Conservation (phyloP, 805 yeast species). For the Tetrapisispora iriomotensis region DNA sequence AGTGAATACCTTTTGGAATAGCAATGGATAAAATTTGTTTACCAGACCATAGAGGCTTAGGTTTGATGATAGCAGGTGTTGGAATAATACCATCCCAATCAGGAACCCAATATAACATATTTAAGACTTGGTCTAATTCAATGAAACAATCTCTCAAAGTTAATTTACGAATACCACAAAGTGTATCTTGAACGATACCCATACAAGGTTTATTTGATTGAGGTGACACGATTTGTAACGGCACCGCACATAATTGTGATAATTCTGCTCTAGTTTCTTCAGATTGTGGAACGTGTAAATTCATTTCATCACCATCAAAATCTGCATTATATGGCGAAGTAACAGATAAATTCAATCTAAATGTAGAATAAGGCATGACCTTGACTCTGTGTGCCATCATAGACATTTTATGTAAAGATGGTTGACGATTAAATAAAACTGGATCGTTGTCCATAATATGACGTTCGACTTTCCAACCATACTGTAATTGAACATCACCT, state of each 20-base stretch:
- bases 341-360: constrained; percentile 90
- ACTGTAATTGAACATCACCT: constrained; percentile 94
- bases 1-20: constrained; percentile 90
- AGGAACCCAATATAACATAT: constrained; percentile 95
- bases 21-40: constrained; percentile 88
- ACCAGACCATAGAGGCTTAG: constrained; percentile 96
- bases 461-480: constrained; percentile 99
- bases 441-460: constrained; percentile 97
- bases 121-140: constrained; percentile 91
- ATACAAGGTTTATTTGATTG: constrained; percentile 98
- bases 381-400: constrained; percentile 99
- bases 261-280: constrained; percentile 96
- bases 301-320: constrained; percentile 99
- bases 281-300: constrained; percentile 96
- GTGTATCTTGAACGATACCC: constrained; percentile 99
- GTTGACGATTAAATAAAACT: constrained; percentile 96
- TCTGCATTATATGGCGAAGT: constrained; percentile 99
- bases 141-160: constrained; percentile 83
- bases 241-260: constrained; percentile 92
- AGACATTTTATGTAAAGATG: constrained; percentile 97
- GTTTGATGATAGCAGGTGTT: constrained; percentile 86
- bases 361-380: constrained; percentile 98
- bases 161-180: constrained; percentile 95
- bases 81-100: constrained; percentile 98
- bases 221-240: constrained; percentile 94